These are phyloP conservation scores for Cavenderia fasciculata DNA, from an alignment of 78 protist genomes.

Conservation along the genomic window DNA sequence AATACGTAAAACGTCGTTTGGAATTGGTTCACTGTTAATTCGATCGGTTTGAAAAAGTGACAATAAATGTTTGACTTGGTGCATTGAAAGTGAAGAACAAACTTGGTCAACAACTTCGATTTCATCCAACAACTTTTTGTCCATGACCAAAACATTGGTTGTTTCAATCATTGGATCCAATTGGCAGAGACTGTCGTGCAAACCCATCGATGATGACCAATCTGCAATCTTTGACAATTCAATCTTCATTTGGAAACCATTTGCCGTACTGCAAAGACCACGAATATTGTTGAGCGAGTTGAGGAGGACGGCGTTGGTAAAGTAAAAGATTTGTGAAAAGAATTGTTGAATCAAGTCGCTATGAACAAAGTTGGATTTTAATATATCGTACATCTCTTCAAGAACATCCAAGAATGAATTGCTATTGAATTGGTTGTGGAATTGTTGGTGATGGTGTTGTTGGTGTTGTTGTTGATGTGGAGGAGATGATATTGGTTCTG, in stretches of 20 bases:
- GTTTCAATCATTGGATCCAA: conserved; percentile 46
- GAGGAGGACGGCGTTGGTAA: conserved; percentile 17
- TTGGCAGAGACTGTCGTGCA: conserved; percentile 16
- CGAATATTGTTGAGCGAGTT: conserved; percentile 28
- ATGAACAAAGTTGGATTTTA: conserved; percentile 60
- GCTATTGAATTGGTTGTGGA: conserved; percentile 24
- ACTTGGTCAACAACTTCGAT: conserved; percentile 33
- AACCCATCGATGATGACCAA: conserved; percentile 26
- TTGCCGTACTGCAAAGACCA: conserved; percentile 34
- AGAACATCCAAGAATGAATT: conserved; percentile 37
- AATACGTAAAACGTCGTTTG: not conserved
- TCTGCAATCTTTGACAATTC: conserved; percentile 61
- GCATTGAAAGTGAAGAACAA: conserved; percentile 25
- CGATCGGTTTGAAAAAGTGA: conserved; percentile 30
- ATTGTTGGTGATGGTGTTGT: not conserved
- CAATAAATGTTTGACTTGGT: conserved; percentile 22
- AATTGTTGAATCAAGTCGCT: conserved; percentile 31
- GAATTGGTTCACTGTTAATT: conserved; percentile 33
- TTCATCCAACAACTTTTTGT: conserved; percentile 30
- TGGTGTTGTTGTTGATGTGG: not conserved
- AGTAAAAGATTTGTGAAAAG: conserved; percentile 48
- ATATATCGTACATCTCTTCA: conserved; percentile 43
- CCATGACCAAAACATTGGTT: conserved; percentile 55
- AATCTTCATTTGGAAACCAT: conserved; percentile 67
- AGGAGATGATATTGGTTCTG: not conserved